phyloP scores from a whole-genome alignment of 2,329 filamentous ascomycete species.

The Microcyclospora tardicrescens region DNA sequence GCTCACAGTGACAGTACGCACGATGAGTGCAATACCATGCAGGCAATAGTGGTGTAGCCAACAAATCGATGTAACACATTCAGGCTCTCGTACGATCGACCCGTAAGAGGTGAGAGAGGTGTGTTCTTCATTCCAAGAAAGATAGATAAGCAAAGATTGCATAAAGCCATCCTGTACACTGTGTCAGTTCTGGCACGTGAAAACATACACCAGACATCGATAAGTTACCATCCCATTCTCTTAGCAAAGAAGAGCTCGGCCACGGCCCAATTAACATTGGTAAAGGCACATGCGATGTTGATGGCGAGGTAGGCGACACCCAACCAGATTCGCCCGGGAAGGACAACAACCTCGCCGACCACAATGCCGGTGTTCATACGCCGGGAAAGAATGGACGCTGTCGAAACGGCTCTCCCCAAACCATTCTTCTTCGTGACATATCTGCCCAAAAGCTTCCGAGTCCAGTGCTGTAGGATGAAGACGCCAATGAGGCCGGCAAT shows the following conservation, averaged over 20 bases:
- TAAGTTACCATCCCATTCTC: constrained; percentile 15
- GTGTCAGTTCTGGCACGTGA: too few species aligned
- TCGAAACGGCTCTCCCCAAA: background rate
- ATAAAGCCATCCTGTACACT: constrained; percentile 10
- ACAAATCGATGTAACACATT: constrained; percentile 15
- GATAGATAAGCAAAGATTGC: constrained; percentile 13
- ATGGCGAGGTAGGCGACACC: constrained; percentile 4
- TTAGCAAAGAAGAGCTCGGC: constrained; percentile 10
- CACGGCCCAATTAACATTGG: constrained; percentile 5
- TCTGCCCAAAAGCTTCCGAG: background rate
- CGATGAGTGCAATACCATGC: constrained; percentile 11
- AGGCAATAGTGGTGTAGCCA: constrained; percentile 12
- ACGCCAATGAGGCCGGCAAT: constrained; percentile 2
- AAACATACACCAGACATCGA: too few species aligned
- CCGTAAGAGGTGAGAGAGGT: constrained; percentile 14
- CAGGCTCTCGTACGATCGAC: constrained; percentile 12
- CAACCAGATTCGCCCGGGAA: constrained; percentile 1
- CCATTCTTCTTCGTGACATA: background rate
- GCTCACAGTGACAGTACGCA: constrained; percentile 2
- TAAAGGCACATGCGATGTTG: constrained; percentile 4
- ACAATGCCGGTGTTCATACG: background rate
- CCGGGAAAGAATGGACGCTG: background rate
- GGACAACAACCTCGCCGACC: background rate
- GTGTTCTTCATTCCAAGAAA: constrained; percentile 17
- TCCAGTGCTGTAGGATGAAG: constrained; percentile 3